These are phyloP conservation scores for Diaporthe caulivora DNA, from an alignment of 2,329 filamentous ascomycete genomes.

Conservation along the genomic window DNA sequence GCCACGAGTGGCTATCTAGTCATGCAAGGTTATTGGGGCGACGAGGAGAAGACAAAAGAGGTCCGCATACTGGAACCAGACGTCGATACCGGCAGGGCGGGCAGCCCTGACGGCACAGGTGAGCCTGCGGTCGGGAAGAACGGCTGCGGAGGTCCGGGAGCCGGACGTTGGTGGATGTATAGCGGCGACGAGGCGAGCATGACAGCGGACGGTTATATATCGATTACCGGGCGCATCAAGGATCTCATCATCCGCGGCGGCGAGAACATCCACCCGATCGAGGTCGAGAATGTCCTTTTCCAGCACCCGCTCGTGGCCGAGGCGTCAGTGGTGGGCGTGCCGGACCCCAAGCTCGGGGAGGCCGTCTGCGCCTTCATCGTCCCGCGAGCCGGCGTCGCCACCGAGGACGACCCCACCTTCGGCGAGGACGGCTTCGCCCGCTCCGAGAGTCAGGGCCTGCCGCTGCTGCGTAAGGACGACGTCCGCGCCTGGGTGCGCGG, in stretches of 20 bases:
- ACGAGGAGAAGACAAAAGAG: constrained; percentile 75
- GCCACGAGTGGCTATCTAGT: constrained; percentile 87
- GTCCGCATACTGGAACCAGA: constrained; percentile 63
- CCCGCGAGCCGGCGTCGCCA: constrained; percentile 54
- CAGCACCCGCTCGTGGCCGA: constrained; percentile 78
- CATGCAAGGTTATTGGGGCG: constrained; percentile 93
- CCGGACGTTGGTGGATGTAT: constrained; percentile 82
- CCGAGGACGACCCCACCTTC: constrained; percentile 43
- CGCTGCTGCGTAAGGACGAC: constrained; percentile 64
- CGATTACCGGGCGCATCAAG: constrained; percentile 92
- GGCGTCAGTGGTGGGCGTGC: constrained; percentile 85
- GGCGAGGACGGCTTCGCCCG: constrained; percentile 40
- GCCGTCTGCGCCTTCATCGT: constrained; percentile 87
- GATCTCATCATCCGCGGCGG: constrained; percentile 95
- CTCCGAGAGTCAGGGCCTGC: constrained; percentile 36
- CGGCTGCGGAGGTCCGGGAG: constrained; percentile 52
- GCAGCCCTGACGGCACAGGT: constrained; percentile 37
- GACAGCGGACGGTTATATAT: constrained; percentile 84
- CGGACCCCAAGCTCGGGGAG: constrained; percentile 87
- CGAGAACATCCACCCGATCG: constrained; percentile 95
- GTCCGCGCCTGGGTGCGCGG: constrained; percentile 79
- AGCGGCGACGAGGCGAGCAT: constrained; percentile 93
- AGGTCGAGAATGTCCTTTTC: constrained; percentile 90
- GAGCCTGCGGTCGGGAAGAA: constrained; percentile 28
- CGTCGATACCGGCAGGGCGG: constrained; percentile 40